Conservation (phyloP, 23 red algal genomes). For the Gracilaria domingensis region DNA sequence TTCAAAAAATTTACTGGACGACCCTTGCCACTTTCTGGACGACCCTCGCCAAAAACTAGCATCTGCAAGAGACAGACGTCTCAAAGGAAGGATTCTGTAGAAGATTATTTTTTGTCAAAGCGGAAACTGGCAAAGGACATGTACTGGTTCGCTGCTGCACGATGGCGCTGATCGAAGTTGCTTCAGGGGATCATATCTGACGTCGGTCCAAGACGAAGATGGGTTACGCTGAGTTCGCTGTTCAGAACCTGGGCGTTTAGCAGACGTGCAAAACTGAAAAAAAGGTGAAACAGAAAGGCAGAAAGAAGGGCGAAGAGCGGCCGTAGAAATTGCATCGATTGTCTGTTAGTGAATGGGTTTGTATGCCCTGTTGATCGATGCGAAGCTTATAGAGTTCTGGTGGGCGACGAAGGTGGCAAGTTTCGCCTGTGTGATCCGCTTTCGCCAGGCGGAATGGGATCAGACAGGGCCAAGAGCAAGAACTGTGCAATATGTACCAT, state of each 20-base stretch:
- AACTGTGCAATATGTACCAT: no score
- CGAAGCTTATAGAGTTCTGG: no score
- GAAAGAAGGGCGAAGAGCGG: not conserved
- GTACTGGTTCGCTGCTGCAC: not conserved
- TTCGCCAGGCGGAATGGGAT: no score
- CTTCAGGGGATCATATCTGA: not conserved
- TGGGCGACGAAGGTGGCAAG: no score
- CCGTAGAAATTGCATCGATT: not conserved
- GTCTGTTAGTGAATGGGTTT: not conserved
- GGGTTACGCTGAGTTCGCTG: not conserved
- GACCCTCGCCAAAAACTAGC: no score
- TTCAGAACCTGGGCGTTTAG: not conserved
- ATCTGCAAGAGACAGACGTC: no score
- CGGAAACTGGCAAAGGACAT: not conserved
- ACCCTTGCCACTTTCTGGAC: no score
- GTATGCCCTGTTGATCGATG: not conserved
- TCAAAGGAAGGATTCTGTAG: slow-evolving; percentile 59
- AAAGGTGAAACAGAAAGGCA: slow-evolving; percentile 6
- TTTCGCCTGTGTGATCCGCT: no score
- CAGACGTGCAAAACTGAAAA: not conserved
- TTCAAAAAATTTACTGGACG: no score
- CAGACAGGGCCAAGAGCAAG: no score
- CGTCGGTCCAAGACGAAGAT: not conserved
- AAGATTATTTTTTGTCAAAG: slow-evolving; percentile 1
- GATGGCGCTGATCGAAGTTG: not conserved